These are phyloP conservation scores for Bacterosira constricta DNA, from an alignment of 108 stramenopile genomes.

Conservation along the genomic window DNA sequence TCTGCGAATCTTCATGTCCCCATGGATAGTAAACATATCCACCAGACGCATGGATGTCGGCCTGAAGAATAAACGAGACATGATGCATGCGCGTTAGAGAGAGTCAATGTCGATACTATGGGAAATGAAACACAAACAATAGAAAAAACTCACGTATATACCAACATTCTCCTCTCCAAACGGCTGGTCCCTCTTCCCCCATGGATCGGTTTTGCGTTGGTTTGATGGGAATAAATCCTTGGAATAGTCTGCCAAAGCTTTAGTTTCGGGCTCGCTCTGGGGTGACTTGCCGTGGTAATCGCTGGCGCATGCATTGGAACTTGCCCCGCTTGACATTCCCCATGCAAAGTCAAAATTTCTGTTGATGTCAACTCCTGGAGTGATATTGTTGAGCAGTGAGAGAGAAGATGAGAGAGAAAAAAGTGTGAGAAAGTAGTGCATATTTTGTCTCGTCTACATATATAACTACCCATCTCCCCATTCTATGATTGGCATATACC, in stretches of 20 bases:
- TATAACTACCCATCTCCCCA: no score
- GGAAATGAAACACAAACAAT: not conserved
- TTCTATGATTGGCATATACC: no score
- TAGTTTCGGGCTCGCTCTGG: conserved; percentile 53
- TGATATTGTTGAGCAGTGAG: no score
- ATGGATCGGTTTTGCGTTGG: conserved; percentile 42
- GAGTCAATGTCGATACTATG: not conserved
- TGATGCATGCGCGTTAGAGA: no score
- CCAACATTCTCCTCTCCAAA: conserved; percentile 35
- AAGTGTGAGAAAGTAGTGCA: no score
- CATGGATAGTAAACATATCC: conserved; percentile 42
- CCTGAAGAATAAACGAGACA: no score
- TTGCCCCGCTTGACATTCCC: conserved; percentile 47
- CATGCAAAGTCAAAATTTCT: conserved; percentile 63
- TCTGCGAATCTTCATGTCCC: conserved; percentile 29
- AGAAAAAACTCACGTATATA: conserved; percentile 27
- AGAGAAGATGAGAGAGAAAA: no score
- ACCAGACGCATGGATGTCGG: conserved; percentile 56
- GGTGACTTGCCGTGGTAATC: conserved; percentile 42
- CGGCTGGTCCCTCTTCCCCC: conserved; percentile 4
- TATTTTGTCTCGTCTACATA: no score
- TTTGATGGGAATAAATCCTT: conserved; percentile 44
- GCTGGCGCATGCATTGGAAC: conserved; percentile 30
- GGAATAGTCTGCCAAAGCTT: conserved; percentile 48
- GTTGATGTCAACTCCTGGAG: conserved; percentile 60